Percentiles rank a stretch among this genome's conserved stretches.
Conservation (phyloP, 129 eudicot species). For the Flaveria brownii region DNA sequence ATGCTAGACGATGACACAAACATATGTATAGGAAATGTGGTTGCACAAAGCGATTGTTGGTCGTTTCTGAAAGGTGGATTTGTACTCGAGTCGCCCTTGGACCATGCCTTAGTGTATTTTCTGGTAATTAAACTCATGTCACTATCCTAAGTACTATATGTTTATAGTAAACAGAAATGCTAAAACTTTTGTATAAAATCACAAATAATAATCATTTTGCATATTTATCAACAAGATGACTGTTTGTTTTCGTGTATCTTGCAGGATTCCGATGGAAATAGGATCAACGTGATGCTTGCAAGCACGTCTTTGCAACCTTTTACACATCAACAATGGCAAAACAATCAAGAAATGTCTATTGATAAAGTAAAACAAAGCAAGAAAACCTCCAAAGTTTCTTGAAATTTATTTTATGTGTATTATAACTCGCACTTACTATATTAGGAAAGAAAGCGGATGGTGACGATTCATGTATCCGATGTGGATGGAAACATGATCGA, state of each 20-base stretch:
- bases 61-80: conserved; percentile 80
- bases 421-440: background rate
- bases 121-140: conserved; percentile 34
- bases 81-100: conserved; percentile 40
- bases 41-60: conserved; percentile 61
- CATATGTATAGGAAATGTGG: conserved; percentile 53
- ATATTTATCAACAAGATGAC: background rate
- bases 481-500: conserved; percentile 39
- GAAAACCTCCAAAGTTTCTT: background rate
- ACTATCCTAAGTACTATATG: background rate
- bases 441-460: conserved; percentile 60
- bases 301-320: conserved; percentile 55
- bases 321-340: conserved; percentile 49
- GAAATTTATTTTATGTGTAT: background rate
- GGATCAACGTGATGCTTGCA: conserved; percentile 32
- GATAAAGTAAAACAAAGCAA: conserved; percentile 30
- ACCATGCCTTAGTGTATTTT: conserved; percentile 35
- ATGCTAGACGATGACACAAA: conserved; percentile 19
- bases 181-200: background rate
- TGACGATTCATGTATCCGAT: conserved; percentile 53
- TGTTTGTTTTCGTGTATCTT: background rate
- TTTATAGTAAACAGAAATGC: too few species aligned
- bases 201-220: background rate
- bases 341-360: conserved; percentile 38
- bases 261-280: conserved; percentile 33